Evolutionary conservation across 2,329 filamentous ascomycete genomes (phyloP).

Genomic region (Xylariaceae sp.): DNA sequence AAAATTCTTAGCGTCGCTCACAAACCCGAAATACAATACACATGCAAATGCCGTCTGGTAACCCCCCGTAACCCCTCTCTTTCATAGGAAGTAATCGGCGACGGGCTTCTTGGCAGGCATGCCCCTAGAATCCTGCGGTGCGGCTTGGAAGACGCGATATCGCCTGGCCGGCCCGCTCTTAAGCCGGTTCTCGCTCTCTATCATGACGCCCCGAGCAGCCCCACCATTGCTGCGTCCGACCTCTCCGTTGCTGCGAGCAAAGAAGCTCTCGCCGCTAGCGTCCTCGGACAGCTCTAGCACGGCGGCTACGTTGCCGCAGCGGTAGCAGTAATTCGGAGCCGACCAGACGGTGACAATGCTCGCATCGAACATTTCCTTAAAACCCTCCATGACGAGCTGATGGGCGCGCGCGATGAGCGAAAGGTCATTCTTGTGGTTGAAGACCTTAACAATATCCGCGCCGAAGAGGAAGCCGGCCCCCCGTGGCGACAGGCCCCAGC

Average conservation of each 20-base stretch:
- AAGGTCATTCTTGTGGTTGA: conserved; percentile 93
- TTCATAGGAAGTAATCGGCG: conserved; percentile 87
- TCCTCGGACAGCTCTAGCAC: conserved; percentile 93
- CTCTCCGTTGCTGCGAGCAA: conserved; percentile 73
- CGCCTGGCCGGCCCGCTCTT: conserved; percentile 77
- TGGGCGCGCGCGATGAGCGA: conserved; percentile 91
- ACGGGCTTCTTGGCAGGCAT: conserved; percentile 99
- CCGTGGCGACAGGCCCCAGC: conserved; percentile 91
- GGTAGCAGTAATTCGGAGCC: conserved; percentile 94
- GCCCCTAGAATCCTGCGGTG: conserved; percentile 90
- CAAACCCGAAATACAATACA: conserved; percentile 16
- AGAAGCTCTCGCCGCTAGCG: conserved; percentile 70
- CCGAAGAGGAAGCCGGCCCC: conserved; percentile 96
- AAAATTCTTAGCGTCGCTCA: background rate
- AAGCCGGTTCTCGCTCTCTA: conserved; percentile 48
- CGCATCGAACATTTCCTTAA: conserved; percentile 98
- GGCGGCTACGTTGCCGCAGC: conserved; percentile 93
- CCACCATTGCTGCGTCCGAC: conserved; percentile 55
- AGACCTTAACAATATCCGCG: conserved; percentile 90
- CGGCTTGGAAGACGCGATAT: conserved; percentile 95
- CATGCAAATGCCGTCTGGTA: background rate
- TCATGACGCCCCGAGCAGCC: conserved; percentile 48
- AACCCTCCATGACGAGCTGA: conserved; percentile 98
- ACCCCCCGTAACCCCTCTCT: conserved; percentile 6
- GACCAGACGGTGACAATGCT: conserved; percentile 99